Conservation (phyloP, 352 stramenopile species). For the Pythium rhizo-oryzae region DNA sequence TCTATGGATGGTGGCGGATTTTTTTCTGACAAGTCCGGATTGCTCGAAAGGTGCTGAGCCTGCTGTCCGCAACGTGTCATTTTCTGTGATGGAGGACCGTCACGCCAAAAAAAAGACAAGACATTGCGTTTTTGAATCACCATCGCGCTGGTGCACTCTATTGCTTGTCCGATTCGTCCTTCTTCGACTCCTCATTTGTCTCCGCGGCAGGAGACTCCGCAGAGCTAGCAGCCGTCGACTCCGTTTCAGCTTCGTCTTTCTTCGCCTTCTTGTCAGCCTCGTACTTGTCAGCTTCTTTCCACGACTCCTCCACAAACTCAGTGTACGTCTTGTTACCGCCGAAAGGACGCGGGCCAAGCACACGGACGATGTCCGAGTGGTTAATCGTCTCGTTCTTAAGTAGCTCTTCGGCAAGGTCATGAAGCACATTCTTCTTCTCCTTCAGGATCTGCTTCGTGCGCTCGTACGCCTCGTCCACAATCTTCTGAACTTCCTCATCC, state of each 20-base stretch:
- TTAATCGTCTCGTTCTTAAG: slow-evolving; percentile 99
- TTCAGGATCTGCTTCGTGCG: slow-evolving; percentile 93
- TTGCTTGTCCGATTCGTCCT: slow-evolving; percentile 26
- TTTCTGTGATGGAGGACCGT: not conserved
- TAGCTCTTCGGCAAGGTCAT: slow-evolving; percentile 94
- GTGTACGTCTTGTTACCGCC: slow-evolving; percentile 95
- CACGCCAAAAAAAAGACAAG: not conserved
- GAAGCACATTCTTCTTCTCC: slow-evolving; percentile 94
- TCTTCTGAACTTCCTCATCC: slow-evolving; percentile 97
- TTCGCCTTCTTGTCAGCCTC: slow-evolving; percentile 66
- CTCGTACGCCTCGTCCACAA: slow-evolving; percentile 97
- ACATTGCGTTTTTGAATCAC: no score
- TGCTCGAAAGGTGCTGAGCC: not conserved
- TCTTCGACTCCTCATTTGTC: slow-evolving; percentile 13
- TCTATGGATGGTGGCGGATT: not conserved
- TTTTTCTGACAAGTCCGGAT: not conserved
- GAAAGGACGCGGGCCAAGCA: slow-evolving; percentile 95
- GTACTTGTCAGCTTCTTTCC: slow-evolving; percentile 84
- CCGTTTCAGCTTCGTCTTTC: slow-evolving; percentile 31
- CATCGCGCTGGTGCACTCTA: not conserved
- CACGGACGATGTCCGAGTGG: slow-evolving; percentile 96
- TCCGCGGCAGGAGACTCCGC: slow-evolving; percentile 1
- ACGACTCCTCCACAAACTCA: slow-evolving; percentile 94
- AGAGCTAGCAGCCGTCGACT: slow-evolving; percentile 23
- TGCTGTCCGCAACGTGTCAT: not conserved